Evolutionary conservation across 1,139 yeast genomes (phyloP).

Genomic region (Maudiozyma humilis): DNA sequence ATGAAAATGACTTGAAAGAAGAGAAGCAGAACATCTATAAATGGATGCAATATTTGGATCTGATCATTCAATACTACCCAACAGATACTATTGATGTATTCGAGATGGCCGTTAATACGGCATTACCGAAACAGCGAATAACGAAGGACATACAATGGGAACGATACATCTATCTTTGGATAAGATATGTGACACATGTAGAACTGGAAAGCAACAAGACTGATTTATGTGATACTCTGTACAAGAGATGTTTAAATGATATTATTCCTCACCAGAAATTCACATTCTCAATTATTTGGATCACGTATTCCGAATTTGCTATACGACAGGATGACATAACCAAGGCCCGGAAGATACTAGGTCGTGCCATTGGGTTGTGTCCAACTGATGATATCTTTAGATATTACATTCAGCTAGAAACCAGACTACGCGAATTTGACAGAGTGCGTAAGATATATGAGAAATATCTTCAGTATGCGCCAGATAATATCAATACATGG

Average conservation of each 20-base stretch:
- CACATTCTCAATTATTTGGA: conserved; percentile 72
- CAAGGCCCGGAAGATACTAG: conserved; percentile 61
- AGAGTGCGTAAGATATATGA: conserved; percentile 68
- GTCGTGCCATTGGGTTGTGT: conserved; percentile 58
- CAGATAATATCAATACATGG: conserved; percentile 42
- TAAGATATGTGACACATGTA: conserved; percentile 54
- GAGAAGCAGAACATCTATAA: conserved; percentile 59
- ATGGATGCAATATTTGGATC: conserved; percentile 69
- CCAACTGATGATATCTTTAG: conserved; percentile 55
- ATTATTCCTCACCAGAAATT: conserved; percentile 51
- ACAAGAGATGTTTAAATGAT: conserved; percentile 39
- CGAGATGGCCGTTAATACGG: conserved; percentile 38
- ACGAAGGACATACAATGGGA: conserved; percentile 45
- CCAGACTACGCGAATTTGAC: conserved; percentile 60
- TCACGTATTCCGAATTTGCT: conserved; percentile 62
- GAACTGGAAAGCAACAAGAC: conserved; percentile 44
- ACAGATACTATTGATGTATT: conserved; percentile 32
- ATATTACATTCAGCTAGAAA: conserved; percentile 50
- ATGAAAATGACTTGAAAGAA: conserved; percentile 41
- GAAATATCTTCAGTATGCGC: conserved; percentile 51
- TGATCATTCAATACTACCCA: conserved; percentile 34
- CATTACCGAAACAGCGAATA: conserved; percentile 31
- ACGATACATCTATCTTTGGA: conserved; percentile 63
- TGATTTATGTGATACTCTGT: conserved; percentile 43
- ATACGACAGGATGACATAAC: conserved; percentile 47